Evolutionary conservation across 257 asterid genomes (phyloP).

Genomic region (Plantago major): DNA sequence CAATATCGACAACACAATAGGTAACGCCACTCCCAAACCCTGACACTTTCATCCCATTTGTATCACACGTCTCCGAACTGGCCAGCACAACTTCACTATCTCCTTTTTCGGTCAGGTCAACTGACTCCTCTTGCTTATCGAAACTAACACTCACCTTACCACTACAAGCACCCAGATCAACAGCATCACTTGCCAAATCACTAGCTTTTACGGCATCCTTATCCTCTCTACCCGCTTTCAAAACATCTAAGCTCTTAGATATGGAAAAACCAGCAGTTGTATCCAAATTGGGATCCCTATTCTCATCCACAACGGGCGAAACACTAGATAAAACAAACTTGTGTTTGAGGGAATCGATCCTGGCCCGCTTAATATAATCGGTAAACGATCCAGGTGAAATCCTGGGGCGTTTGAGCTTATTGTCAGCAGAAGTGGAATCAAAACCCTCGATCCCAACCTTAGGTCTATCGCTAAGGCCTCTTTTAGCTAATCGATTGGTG

Average conservation of each 20-base stretch:
- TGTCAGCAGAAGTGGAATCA: constrained; percentile 11
- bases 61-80: too few relatives aligned
- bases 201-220: too few relatives aligned
- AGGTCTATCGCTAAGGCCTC: constrained; percentile 24
- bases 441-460: constrained; percentile 22
- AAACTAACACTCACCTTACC: too few relatives aligned
- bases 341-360: constrained; percentile 28
- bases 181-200: too few relatives aligned
- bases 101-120: too few relatives aligned
- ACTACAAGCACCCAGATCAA: too few relatives aligned
- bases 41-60: too few relatives aligned
- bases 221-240: constrained; percentile 3
- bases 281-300: constrained; percentile 12
- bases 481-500: constrained; percentile 41
- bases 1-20: too few relatives aligned
- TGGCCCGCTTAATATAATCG: not conserved
- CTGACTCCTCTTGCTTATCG: too few relatives aligned
- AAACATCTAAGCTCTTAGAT: constrained; percentile 17
- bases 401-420: constrained; percentile 22
- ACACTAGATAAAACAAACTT: constrained; percentile 24
- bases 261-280: not conserved
- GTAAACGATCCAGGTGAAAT: constrained; percentile 9
- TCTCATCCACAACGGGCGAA: constrained; percentile 19
- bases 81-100: too few relatives aligned
- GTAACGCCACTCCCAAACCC: too few relatives aligned